Evolutionary conservation across 345 rosid species (phyloP), one percentile per base, ranked within the genome.

Genomic region (Linum trigynum): DNA sequence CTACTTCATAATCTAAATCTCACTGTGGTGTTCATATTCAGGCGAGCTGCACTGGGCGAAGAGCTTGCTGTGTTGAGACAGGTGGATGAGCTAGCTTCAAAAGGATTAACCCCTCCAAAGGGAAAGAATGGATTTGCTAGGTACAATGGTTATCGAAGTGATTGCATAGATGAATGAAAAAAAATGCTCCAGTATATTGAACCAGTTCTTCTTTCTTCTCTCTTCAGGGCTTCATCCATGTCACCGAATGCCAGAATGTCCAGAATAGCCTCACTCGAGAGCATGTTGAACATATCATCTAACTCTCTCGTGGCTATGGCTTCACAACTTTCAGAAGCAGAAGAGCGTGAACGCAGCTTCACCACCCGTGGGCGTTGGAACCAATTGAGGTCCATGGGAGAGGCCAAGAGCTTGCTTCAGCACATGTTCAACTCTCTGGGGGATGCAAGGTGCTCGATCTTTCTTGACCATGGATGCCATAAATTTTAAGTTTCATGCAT

Each of bases 301-400:
- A 86, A 86, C 74, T 94, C 96, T 40, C 89, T 94, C 23, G 96
- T 94, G 38, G 85, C 99, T 53, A 94, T 94, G 99, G 99, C 99
- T 64, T 90, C 97, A 72, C 96, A 94, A 77, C 95, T 94, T 64
- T 94, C 97, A 45, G 99, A 94, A 80, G 97, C 97, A 74, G 96
- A 90, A 77, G 97, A 94, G 76, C 77, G 97, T 45, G 99, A 94
- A 63, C 96, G 97, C 65, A 88, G 83, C 38, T 85, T 94, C 71
- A 80, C 87, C 50, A 88, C 56, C 72, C 97, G 97, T 70, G 99
- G 99, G 37, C 96, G 96, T 35, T 37, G 32, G 59, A 71, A 59
- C 32, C 35, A 5, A 62, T 14, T 45, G 48, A 17, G 96, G 15
- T 94, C 97, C 68, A 38, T 57, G 32, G 45, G 37, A 38, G 57